These are phyloP conservation scores for Metroxylon sagu DNA, from an alignment of 176 grass and related monocot genomes.

Conservation along the genomic window DNA sequence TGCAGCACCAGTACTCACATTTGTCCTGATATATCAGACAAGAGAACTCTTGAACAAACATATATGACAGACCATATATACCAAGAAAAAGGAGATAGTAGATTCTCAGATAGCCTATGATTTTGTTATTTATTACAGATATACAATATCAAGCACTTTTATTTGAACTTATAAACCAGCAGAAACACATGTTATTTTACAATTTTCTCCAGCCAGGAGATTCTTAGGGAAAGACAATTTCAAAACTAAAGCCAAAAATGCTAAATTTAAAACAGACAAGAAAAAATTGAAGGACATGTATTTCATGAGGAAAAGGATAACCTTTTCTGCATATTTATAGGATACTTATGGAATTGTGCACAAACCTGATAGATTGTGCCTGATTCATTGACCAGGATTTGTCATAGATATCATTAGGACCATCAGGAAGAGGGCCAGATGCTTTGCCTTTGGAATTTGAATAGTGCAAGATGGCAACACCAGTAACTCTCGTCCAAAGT, in stretches of 20 bases:
- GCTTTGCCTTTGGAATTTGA: conserved; percentile 64
- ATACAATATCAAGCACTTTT: too few species aligned
- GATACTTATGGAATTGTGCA: not conserved
- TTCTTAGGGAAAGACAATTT: too few species aligned
- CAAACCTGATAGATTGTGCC: conserved; percentile 75
- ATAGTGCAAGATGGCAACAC: conserved; percentile 83
- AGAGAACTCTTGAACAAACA: not conserved
- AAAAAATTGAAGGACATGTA: too few species aligned
- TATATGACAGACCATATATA: not conserved
- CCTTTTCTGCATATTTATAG: too few species aligned
- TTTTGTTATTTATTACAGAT: too few species aligned
- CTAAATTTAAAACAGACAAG: too few species aligned
- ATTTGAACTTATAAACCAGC: too few species aligned
- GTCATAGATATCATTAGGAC: conserved; percentile 69
- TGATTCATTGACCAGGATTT: conserved; percentile 69
- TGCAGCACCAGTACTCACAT: conserved; percentile 64
- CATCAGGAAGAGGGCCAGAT: conserved; percentile 63
- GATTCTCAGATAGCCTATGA: too few species aligned
- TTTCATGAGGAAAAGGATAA: too few species aligned
- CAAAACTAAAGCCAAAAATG: too few species aligned
- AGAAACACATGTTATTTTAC: too few species aligned
- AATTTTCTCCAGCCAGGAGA: too few species aligned
- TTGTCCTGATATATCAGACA: conserved; percentile 45
- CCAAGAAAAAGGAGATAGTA: not conserved
- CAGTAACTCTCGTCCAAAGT: conserved; percentile 50